These are phyloP conservation scores for Cladophialophora exuberans DNA, from an alignment of 2,329 filamentous ascomycete genomes.

Conservation along the genomic window DNA sequence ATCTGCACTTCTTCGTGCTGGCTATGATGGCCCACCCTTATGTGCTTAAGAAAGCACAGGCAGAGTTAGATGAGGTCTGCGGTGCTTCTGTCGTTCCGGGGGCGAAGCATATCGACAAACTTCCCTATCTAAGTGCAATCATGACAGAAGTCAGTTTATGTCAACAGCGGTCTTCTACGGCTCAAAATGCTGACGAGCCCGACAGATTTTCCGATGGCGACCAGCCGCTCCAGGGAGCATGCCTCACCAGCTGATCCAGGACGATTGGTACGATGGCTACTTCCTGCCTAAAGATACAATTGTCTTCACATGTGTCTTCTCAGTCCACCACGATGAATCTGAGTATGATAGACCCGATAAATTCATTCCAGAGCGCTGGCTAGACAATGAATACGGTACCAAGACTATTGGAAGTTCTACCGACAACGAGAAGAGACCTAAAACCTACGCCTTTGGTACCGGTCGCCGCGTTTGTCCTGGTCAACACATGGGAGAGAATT, in stretches of 20 bases:
- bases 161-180: too few species aligned
- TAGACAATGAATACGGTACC: conserved; percentile 24
- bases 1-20: conserved; percentile 23
- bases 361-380: conserved; percentile 17
- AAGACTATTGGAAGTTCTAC: neutral
- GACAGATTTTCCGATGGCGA: conserved; percentile 38
- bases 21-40: conserved; percentile 45
- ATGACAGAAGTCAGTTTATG: conserved; percentile 16
- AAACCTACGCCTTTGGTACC: conserved; percentile 36
- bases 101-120: conserved; percentile 51
- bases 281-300: conserved; percentile 28
- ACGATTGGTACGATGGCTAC: conserved; percentile 30
- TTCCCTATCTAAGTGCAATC: conserved; percentile 55
- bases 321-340: conserved; percentile 27
- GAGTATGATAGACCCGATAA: conserved; percentile 21
- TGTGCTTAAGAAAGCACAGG: conserved; percentile 49
- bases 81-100: conserved; percentile 51
- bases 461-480: conserved; percentile 24
- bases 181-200: neutral
- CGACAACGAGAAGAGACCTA: conserved; percentile 17
- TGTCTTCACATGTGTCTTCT: conserved; percentile 27
- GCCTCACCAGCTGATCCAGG: conserved; percentile 29
- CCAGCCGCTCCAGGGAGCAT: conserved; percentile 37
- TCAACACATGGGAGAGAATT: conserved; percentile 21
- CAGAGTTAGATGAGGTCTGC: conserved; percentile 55